Base-by-base conservation (phyloP, 2,329 filamentous ascomycete species). In the Trichothecium sympodiale region DNA sequence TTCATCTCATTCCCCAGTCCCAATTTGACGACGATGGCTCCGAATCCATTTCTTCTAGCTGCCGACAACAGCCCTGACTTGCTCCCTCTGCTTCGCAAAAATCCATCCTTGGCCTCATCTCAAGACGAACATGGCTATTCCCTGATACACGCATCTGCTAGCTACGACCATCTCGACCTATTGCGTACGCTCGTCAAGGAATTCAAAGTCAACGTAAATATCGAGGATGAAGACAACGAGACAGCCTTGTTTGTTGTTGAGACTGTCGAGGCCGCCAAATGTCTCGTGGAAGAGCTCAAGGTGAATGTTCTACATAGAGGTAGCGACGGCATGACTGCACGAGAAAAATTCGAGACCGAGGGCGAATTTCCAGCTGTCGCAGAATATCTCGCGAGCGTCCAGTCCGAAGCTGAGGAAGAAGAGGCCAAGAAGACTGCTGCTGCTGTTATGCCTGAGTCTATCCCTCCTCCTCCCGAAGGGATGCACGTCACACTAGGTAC, bases 51-150 rank as follows among this genome's bases (percentile, higher is more conserved):
- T 54, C 67, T 86, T 38, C 70, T 87, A 33, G 89, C 88, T 29
- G 84, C 89, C 41, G 89, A 94, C 56, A 81, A 86, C 51, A 82
- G 81, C 35, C 62, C 75, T 29, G 68, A 73, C 31, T 75, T 98
- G 37, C 67, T 94, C 42, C 66, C 77, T 39, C 75, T 88, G 46
- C 77, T 98, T 35, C 73, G 74, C 43, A 65, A 77, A 41, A 74
- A 86, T 46, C 84, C 86, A 25, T 61, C 74, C n/a, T 67, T 94
- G 36, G 89, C 91, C 36, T 73, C 78, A 3, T 64, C 71, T 35
- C 85, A 94, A 61, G 91, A 98, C 58, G 77, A 82, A 40, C 83
- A 95, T 52, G 91, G 91, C 50, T 98, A 98, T 64, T 94, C 87
- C 32, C 76, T 96, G 17, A 66, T 96, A 33, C 91, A 98, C 59